Conservation (phyloP, 768 basidiomycete species). For the Naganishia kalamii region DNA sequence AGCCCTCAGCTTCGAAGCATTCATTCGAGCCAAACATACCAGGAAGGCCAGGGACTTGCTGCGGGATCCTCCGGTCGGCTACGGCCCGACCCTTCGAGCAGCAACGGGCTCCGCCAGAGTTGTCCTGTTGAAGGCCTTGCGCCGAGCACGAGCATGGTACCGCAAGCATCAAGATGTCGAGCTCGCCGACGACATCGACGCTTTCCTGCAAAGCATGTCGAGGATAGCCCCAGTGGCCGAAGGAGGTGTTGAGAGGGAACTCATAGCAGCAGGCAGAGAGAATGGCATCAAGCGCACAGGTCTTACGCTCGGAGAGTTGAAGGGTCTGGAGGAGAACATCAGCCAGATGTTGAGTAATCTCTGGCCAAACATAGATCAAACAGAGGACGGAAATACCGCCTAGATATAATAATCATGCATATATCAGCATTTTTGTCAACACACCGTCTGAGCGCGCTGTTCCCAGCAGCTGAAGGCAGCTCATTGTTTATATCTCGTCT, state of each 20-base stretch:
- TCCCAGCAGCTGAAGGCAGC: no score
- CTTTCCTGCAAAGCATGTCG: not conserved
- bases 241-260: not conserved
- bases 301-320: not conserved
- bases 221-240: not conserved
- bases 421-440: no score
- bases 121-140: not conserved
- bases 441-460: no score
- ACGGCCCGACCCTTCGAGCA: not conserved
- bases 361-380: no score
- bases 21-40: conserved; percentile 1
- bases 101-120: not conserved
- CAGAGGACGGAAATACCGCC: no score
- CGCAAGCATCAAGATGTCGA: not conserved
- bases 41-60: conserved; percentile 3
- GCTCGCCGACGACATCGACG: not conserved
- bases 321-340: not conserved
- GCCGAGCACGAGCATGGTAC: conserved; percentile 1
- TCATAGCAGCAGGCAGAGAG: not conserved
- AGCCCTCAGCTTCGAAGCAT: not conserved
- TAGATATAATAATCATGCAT: no score
- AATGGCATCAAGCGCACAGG: not conserved
- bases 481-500: no score
- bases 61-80: not conserved
- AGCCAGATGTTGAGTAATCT: not conserved